Percentiles rank a stretch among this genome's conserved stretches.
Evolutionary conservation across 2,329 filamentous ascomycete genomes (phyloP).

Genomic region (Metarhizium guizhouense): DNA sequence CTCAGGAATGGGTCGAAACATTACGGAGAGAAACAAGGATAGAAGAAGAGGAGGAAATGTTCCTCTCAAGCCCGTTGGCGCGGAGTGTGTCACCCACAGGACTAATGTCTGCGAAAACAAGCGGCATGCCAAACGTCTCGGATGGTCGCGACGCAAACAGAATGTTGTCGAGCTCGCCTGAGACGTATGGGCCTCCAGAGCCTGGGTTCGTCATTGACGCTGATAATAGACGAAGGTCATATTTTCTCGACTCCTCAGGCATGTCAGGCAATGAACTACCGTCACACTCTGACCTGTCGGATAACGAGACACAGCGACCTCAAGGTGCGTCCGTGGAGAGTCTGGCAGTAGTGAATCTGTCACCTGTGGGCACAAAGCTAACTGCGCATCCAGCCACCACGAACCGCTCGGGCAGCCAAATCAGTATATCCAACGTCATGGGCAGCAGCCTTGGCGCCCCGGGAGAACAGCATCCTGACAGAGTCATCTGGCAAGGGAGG

Average conservation of each 20-base stretch:
- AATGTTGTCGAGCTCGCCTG: slow-evolving; percentile 51
- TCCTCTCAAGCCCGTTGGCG: slow-evolving; percentile 57
- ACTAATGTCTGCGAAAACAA: slow-evolving; percentile 1
- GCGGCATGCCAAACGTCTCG: slow-evolving; percentile 4
- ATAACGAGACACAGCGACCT: slow-evolving; percentile 44
- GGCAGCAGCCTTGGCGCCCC: slow-evolving; percentile 16
- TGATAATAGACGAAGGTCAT: slow-evolving; percentile 44
- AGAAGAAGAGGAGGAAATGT: slow-evolving; percentile 79
- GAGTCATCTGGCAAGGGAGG: slow-evolving; percentile 90
- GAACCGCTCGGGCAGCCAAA: slow-evolving; percentile 52
- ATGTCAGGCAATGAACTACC: slow-evolving; percentile 57
- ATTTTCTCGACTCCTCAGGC: slow-evolving; percentile 55
- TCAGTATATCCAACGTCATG: slow-evolving; percentile 35
- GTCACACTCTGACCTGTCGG: slow-evolving; percentile 83
- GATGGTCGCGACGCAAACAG: slow-evolving; percentile 29
- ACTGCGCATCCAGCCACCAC: slow-evolving; percentile 13
- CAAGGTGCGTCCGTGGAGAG: slow-evolving; percentile 45
- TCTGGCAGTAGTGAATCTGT: slow-evolving; percentile 23
- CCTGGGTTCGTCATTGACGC: slow-evolving; percentile 23
- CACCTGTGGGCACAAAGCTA: slow-evolving; percentile 7
- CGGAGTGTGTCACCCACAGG: slow-evolving; percentile 32
- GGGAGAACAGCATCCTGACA: slow-evolving; percentile 62
- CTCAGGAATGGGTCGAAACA: slow-evolving; percentile 75
- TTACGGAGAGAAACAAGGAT: slow-evolving; percentile 75
- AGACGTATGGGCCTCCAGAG: slow-evolving; percentile 33